phyloP scores from a whole-genome alignment of 2,329 filamentous ascomycete species.

The Fusarium penzigii region DNA sequence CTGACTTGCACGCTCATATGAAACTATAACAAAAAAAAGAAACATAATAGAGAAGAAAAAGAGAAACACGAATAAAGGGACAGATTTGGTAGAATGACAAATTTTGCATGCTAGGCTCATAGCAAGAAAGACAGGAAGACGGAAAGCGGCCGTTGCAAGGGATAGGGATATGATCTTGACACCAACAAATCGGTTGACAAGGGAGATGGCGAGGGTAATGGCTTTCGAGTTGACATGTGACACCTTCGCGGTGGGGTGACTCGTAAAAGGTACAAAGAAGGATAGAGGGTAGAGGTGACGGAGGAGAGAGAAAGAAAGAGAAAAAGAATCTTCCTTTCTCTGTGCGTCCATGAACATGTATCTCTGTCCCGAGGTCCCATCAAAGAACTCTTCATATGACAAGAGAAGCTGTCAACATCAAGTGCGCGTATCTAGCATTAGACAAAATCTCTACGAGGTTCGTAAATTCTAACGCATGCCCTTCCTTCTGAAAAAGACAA shows the following conservation, averaged over 20 bases:
- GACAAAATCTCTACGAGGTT: background rate
- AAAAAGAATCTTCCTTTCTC: no score
- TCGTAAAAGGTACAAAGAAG: no score
- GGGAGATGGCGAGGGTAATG: no score
- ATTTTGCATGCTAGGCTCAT: background rate
- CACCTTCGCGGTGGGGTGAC: no score
- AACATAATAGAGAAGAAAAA: background rate
- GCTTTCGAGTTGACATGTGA: no score
- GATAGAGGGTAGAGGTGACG: no score
- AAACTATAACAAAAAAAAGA: background rate
- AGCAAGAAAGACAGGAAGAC: background rate
- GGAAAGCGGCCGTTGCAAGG: background rate
- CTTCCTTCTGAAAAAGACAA: conserved; percentile 48
- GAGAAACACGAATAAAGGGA: background rate
- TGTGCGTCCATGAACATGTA: no score
- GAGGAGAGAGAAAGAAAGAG: no score
- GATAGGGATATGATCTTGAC: background rate
- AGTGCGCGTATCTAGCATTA: background rate
- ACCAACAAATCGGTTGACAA: background rate
- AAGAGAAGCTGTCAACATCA: no score
- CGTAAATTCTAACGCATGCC: conserved; percentile 17
- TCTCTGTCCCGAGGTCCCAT: no score
- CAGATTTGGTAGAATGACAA: background rate
- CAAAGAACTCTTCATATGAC: no score
- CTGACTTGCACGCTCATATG: no score